Evolutionary conservation across 441 rosid species (phyloP).

Genomic region (Hura crepitans): DNA sequence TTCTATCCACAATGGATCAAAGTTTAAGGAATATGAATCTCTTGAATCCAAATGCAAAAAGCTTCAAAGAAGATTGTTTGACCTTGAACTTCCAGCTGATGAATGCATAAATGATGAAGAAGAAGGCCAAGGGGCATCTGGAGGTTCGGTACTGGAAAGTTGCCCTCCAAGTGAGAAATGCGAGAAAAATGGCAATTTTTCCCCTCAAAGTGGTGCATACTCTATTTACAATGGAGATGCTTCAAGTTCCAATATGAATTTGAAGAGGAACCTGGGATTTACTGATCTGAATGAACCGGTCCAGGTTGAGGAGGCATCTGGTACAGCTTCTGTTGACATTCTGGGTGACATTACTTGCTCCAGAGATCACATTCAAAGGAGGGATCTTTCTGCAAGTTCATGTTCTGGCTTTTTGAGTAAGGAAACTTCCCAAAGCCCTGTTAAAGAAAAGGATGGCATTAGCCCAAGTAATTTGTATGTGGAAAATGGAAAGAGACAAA

Average conservation of each 20-base stretch:
- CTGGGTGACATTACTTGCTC: conserved; percentile 22
- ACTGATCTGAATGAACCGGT: conserved; percentile 36
- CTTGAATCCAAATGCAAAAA: conserved; percentile 29
- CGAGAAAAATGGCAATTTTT: conserved; percentile 18
- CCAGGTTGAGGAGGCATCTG: conserved; percentile 29
- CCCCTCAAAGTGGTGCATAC: conserved; percentile 11
- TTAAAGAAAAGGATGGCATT: conserved; percentile 24
- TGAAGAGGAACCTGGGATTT: conserved; percentile 16
- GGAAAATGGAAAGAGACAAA: conserved; percentile 24
- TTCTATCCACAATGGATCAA: conserved; percentile 19
- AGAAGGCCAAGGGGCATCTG: conserved; percentile 29
- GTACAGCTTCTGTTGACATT: conserved; percentile 25
- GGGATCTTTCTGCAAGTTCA: conserved; percentile 24
- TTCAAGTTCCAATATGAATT: conserved; percentile 18
- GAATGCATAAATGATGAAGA: conserved; percentile 31
- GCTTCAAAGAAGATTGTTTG: conserved; percentile 33
- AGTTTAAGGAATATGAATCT: conserved; percentile 19
- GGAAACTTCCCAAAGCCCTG: conserved; percentile 26
- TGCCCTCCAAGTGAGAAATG: conserved; percentile 18
- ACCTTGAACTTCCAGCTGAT: conserved; percentile 43
- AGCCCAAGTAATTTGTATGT: conserved; percentile 19
- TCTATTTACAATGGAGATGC: conserved; percentile 28
- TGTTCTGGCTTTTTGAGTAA: conserved; percentile 21
- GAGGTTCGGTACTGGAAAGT: conserved; percentile 23
- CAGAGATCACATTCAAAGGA: conserved; percentile 25